phyloP scores from a whole-genome alignment of 2,329 filamentous ascomycete genomes.

The Aureobasidium uvarum region DNA sequence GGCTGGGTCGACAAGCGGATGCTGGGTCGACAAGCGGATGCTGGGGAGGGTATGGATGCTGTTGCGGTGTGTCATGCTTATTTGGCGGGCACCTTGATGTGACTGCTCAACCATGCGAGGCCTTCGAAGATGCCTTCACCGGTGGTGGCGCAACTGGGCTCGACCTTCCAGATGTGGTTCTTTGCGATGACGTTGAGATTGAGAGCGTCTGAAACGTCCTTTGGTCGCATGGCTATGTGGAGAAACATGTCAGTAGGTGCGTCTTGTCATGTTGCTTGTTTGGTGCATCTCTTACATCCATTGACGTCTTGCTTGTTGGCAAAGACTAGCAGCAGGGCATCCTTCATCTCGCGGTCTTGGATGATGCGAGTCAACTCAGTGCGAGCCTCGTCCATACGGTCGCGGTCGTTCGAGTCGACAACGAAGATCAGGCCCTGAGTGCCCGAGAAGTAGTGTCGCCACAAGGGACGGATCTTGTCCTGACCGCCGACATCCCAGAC shows the following conservation, averaged over 20 bases:
- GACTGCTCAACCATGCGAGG: conserved; percentile 52
- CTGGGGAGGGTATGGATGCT: background rate
- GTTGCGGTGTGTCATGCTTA: conserved; percentile 7
- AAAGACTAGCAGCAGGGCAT: conserved; percentile 94
- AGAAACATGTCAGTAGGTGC: conserved; percentile 29
- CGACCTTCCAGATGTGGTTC: conserved; percentile 55
- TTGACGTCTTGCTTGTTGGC: conserved; percentile 99
- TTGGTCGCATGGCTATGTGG: conserved; percentile 49
- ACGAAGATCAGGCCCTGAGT: conserved; percentile 99
- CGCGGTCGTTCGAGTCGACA: conserved; percentile 97
- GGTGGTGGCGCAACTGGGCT: conserved; percentile 54
- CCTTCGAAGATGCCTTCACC: conserved; percentile 56
- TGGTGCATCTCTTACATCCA: conserved; percentile 58
- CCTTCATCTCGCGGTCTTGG: conserved; percentile 97
- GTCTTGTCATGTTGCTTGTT: background rate
- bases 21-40: background rate
- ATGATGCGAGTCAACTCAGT: conserved; percentile 98
- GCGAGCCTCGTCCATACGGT: conserved; percentile 94
- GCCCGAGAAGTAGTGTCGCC: conserved; percentile 99
- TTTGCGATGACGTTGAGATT: conserved; percentile 52
- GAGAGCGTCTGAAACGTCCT: conserved; percentile 51
- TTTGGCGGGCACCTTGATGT: conserved; percentile 47
- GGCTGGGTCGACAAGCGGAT: background rate
- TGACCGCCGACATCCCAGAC: conserved; percentile 99
- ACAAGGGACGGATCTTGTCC: conserved; percentile 99